Conservation (phyloP, 1,284 basidiomycete species). For the Tylopilus orsonianus region DNA sequence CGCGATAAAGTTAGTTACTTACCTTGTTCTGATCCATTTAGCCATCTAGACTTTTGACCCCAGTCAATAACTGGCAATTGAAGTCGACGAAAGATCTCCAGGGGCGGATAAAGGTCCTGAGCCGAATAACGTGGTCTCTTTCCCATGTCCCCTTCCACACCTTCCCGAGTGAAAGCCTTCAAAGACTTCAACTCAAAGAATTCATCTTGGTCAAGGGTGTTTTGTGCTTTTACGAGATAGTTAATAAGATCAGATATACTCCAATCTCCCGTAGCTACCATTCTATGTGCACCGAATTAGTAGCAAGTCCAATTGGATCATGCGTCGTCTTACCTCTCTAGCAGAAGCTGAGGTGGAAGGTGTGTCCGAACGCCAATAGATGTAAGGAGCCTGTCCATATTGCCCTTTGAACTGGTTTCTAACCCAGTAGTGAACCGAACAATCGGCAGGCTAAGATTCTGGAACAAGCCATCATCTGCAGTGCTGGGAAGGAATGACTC, state of each 20-base stretch:
- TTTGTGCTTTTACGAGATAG: slow-evolving; percentile 80
- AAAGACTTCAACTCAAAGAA: slow-evolving; percentile 61
- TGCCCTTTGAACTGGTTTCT: no score
- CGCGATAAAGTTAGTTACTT: background rate
- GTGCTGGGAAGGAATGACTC: no score
- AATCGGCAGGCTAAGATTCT: no score
- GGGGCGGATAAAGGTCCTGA: slow-evolving; percentile 16
- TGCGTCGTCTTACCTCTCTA: no score
- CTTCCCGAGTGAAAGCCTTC: background rate
- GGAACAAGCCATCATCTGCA: no score
- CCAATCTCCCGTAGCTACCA: no score
- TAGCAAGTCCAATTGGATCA: no score
- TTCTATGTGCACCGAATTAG: no score
- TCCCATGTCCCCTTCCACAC: slow-evolving; percentile 5
- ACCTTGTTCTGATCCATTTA: slow-evolving; percentile 76
- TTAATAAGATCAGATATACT: slow-evolving; percentile 74
- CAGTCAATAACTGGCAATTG: slow-evolving; percentile 14
- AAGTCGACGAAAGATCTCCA: slow-evolving; percentile 5
- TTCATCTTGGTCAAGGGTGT: slow-evolving; percentile 66
- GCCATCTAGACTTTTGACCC: slow-evolving; percentile 32
- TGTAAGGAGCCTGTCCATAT: slow-evolving; percentile 58
- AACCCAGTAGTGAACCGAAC: no score
- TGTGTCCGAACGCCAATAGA: slow-evolving; percentile 85
- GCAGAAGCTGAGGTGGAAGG: slow-evolving; percentile 83
- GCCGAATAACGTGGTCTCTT: background rate